Conservation (phyloP, 148 eudicot genomes). For the Drosera capensis region DNA sequence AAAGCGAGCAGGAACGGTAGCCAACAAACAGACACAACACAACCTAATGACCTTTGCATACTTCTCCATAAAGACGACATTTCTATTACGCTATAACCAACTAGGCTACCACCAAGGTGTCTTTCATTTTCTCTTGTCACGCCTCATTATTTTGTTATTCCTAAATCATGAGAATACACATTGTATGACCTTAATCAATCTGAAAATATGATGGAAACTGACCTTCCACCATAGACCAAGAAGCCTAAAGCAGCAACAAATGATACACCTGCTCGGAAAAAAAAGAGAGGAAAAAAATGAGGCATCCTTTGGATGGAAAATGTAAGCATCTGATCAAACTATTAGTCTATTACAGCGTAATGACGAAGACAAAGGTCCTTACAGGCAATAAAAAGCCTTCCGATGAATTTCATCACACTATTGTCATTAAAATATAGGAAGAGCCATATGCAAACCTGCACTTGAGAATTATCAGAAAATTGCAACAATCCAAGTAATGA, state of each 20-base stretch:
- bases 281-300: conserved; percentile 3
- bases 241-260: conserved; percentile 50
- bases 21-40: no score
- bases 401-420: conserved; percentile 32
- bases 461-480: not conserved
- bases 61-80: no score
- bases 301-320: not conserved
- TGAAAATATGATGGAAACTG: conserved; percentile 1
- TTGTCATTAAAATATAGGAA: conserved; percentile 58
- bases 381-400: conserved; percentile 87
- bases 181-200: not conserved
- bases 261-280: conserved; percentile 35
- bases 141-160: no score
- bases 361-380: not conserved
- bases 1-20: no score
- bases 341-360: not conserved
- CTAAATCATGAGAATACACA: no score
- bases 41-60: no score
- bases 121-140: no score
- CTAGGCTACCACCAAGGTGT: no score
- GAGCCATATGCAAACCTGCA: conserved; percentile 71
- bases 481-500: not conserved
- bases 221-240: conserved; percentile 62
- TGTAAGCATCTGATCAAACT: not conserved
- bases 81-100: no score